Evolutionary conservation across 1,139 yeast species (phyloP).

Genomic region (Insectozyma bohioensis): DNA sequence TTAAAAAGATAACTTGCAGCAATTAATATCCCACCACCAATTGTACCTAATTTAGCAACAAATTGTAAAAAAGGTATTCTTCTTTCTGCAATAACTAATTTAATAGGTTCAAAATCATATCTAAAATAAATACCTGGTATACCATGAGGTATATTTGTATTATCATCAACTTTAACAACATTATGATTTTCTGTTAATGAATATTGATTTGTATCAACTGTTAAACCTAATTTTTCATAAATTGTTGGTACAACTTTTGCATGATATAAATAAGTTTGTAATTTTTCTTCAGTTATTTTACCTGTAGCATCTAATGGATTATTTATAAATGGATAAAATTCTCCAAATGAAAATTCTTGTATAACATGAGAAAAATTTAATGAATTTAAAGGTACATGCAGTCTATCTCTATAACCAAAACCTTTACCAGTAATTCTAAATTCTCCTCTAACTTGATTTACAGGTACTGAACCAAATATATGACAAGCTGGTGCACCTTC

Average conservation of each 20-base stretch:
- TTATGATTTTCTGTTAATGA: slow-evolving; percentile 63
- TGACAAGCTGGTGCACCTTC: slow-evolving; percentile 80
- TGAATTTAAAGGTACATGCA: slow-evolving; percentile 45
- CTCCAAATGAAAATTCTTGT: slow-evolving; percentile 88
- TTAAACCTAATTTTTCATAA: slow-evolving; percentile 69
- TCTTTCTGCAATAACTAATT: slow-evolving; percentile 64
- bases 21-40: slow-evolving; percentile 69
- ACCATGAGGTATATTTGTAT: slow-evolving; percentile 26
- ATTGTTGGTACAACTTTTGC: slow-evolving; percentile 83
- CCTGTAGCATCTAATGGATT: slow-evolving; percentile 84
- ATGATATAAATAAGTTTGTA: slow-evolving; percentile 59
- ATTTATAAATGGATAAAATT: slow-evolving; percentile 78
- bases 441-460: slow-evolving; percentile 83
- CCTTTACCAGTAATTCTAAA: slow-evolving; percentile 83
- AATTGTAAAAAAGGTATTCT: slow-evolving; percentile 79
- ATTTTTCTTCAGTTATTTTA: slow-evolving; percentile 46
- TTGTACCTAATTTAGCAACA: slow-evolving; percentile 74
- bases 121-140: slow-evolving; percentile 81
- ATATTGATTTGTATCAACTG: slow-evolving; percentile 81
- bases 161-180: slow-evolving; percentile 21
- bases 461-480: slow-evolving; percentile 82
- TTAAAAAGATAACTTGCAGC: slow-evolving; percentile 50
- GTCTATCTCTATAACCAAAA: slow-evolving; percentile 52
- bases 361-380: slow-evolving; percentile 83
- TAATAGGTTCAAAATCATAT: slow-evolving; percentile 87